phyloP scores from a whole-genome alignment of 106 monocot species.

The Xerophyta viscosa region DNA sequence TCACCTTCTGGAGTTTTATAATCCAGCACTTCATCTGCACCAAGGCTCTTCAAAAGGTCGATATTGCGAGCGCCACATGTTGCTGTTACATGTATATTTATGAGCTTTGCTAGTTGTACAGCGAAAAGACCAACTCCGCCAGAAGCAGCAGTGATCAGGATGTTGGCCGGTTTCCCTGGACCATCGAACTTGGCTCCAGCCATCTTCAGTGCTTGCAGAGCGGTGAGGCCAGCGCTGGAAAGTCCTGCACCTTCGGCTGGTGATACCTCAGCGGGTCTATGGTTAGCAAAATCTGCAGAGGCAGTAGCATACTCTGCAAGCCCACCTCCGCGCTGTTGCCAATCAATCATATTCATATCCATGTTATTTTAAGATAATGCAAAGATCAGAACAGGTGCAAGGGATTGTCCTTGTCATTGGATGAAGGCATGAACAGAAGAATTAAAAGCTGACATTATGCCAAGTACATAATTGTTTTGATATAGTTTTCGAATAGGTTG shows the following conservation, averaged over 20 bases:
- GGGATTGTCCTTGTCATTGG: too few species aligned
- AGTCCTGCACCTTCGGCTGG: conserved; percentile 15
- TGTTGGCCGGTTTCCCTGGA: background rate
- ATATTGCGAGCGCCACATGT: conserved; percentile 13
- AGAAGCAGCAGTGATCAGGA: conserved; percentile 17
- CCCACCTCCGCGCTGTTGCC: conserved; percentile 11
- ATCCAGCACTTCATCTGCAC: conserved; percentile 16
- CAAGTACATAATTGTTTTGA: too few species aligned
- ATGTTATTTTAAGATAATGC: background rate
- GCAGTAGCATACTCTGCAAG: conserved; percentile 17
- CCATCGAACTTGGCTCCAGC: conserved; percentile 9
- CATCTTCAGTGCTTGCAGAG: conserved; percentile 5
- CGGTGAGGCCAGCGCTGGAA: conserved; percentile 6
- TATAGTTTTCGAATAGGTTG: too few species aligned
- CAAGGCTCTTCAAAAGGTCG: conserved; percentile 12
- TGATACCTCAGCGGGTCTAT: conserved; percentile 9
- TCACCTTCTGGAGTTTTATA: conserved; percentile 8
- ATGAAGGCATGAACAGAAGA: too few species aligned
- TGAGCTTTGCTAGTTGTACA: conserved; percentile 17
- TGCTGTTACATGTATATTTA: conserved; percentile 12
- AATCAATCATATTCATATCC: background rate
- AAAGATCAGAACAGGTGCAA: background rate
- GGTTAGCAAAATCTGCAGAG: background rate
- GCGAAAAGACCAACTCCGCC: conserved; percentile 18
- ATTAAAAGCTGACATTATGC: too few species aligned